Conservation (phyloP, 148 eudicot species). For the Chenopodium berlandieri region DNA sequence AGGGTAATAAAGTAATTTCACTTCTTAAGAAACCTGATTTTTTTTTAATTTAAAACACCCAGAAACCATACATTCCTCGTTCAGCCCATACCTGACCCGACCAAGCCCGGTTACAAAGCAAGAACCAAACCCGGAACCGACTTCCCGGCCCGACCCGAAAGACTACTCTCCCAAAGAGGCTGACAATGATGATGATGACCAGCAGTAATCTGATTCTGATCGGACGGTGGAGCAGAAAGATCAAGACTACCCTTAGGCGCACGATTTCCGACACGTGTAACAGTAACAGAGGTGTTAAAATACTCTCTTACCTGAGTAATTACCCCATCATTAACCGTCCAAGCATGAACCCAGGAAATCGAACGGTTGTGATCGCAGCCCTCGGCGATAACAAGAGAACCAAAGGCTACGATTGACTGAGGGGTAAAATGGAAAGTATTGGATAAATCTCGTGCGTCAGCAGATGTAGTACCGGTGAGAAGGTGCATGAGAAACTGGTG, state of each 20-base stretch:
- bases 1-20: not conserved
- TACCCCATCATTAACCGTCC: slow-evolving; percentile 71
- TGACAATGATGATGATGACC: slow-evolving; percentile 18
- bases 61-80: too few species aligned
- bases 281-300: slow-evolving; percentile 74
- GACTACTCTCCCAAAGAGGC: slow-evolving; percentile 61
- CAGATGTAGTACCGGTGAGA: slow-evolving; percentile 41
- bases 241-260: not conserved
- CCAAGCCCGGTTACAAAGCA: slow-evolving; percentile 26
- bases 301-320: slow-evolving; percentile 69
- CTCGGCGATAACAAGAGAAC: slow-evolving; percentile 52
- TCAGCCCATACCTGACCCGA: not conserved
- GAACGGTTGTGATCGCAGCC: slow-evolving; percentile 52
- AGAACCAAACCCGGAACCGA: slow-evolving; percentile 78
- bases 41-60: too few species aligned
- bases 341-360: slow-evolving; percentile 75
- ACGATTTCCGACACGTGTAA: slow-evolving; percentile 43
- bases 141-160: slow-evolving; percentile 52
- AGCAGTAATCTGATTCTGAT: slow-evolving; percentile 3
- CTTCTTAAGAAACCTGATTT: not conserved
- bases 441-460: not conserved
- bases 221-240: slow-evolving; percentile 14
- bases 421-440: slow-evolving; percentile 39
- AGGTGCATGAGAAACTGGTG: slow-evolving; percentile 70
- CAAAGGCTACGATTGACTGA: slow-evolving; percentile 44